Base-by-base conservation (phyloP, 192 early-diverging fungal genomes). In the Radiomyces spectabilis region DNA sequence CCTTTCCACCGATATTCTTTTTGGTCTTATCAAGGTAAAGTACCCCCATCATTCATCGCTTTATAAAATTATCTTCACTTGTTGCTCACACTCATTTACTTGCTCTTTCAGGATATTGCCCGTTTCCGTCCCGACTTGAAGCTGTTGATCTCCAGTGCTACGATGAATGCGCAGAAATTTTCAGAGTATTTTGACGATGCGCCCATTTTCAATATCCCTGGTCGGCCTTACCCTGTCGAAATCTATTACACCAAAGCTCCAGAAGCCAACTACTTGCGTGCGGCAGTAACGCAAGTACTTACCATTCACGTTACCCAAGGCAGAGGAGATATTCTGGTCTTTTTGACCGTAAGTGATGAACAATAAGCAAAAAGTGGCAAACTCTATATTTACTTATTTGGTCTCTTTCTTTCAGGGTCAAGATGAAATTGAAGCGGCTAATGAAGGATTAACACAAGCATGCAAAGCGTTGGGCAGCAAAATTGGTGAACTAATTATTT, bases 91-190 rank as follows among this genome's bases (percentile, higher is more conserved):
- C 15, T 30, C 4, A 41, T 37, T 53, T 13, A 27, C 26, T 45
- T 30, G 32, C 30, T 25, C 41, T 21, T 40, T 35, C 26, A 63
- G 65, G 93, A 99, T 78, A 94, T 95, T 65, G 80, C 88, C 9
- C 82, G 94, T 35, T 91, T 94, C 70, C 75, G 94, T 30, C 88
- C 93, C 1, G 94, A 99, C 59, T 72, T 99, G 24, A 96, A 90
- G 57, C 69, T 99, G 21, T 64, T 99, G 25, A 95, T 99, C 53
- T 92, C 94, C 2, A 96, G 93, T 75, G 97, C 97, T 0, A 99
- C 96, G 0, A 89, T 97, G 92, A 86, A 99, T 61, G 94, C 93
- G 4, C 79, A 95, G 59, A 96, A 95, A 74, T 99, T 99, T 57
- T 81, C 89, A 1, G 80, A 86, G 44, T 99, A 95, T 55, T 99